A percentile compares a stretch with the other conserved stretches of the same genome.
Evolutionary conservation across 2,329 filamentous ascomycete genomes (phyloP).

Genomic region (Colletotrichum tofieldiae): DNA sequence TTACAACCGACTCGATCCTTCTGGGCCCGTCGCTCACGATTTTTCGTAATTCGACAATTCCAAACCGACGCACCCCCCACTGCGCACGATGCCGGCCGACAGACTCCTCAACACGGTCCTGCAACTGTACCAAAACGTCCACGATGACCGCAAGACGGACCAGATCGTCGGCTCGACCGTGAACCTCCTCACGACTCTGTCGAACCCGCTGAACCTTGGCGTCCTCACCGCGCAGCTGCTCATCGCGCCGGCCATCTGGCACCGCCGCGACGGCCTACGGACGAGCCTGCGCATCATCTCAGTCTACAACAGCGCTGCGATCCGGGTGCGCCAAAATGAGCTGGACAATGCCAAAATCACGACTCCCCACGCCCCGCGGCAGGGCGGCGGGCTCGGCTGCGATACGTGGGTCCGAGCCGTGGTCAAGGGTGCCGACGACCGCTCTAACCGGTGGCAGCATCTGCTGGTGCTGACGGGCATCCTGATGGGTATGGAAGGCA

Average conservation of each 20-base stretch:
- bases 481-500: slow-evolving; percentile 81
- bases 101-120: slow-evolving; percentile 77
- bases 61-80: not conserved
- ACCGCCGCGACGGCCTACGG: slow-evolving; percentile 71
- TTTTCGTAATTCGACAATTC: not conserved
- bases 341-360: slow-evolving; percentile 52
- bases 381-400: slow-evolving; percentile 62
- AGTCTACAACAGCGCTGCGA: slow-evolving; percentile 79
- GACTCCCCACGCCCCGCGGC: slow-evolving; percentile 48
- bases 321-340: slow-evolving; percentile 67
- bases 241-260: slow-evolving; percentile 80
- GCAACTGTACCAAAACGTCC: slow-evolving; percentile 70
- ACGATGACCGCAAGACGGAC: slow-evolving; percentile 66
- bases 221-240: slow-evolving; percentile 82
- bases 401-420: slow-evolving; percentile 72
- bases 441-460: slow-evolving; percentile 84
- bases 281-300: slow-evolving; percentile 78
- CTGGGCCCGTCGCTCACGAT: not conserved
- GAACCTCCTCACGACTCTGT: slow-evolving; percentile 77
- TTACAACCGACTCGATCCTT: not conserved
- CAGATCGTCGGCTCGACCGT: slow-evolving; percentile 77
- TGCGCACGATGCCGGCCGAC: slow-evolving; percentile 73
- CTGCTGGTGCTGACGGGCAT: slow-evolving; percentile 85
- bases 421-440: slow-evolving; percentile 70
- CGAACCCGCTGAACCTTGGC: slow-evolving; percentile 82